Evolutionary conservation across 2,329 filamentous ascomycete genomes (phyloP).

Genomic region (Aquanectria penicillioides): DNA sequence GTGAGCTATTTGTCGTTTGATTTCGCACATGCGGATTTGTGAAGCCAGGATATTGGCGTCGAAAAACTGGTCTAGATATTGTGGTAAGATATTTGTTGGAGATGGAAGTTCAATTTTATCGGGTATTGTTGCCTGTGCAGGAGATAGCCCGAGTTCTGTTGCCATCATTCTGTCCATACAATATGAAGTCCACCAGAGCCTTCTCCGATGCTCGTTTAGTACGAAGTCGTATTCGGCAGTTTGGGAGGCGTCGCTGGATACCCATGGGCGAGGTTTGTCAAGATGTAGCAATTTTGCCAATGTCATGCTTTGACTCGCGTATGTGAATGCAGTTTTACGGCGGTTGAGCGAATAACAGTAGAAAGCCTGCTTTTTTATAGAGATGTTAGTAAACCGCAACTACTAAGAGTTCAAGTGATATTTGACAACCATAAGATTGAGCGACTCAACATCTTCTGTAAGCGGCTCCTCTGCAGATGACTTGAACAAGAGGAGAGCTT

Average conservation of each 20-base stretch:
- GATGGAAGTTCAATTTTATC: conserved; percentile 5
- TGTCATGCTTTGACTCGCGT: conserved; percentile 18
- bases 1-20: conserved; percentile 13
- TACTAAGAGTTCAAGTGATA: background rate
- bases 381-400: background rate
- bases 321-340: conserved; percentile 20
- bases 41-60: background rate
- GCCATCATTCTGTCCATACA: conserved; percentile 23
- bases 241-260: background rate
- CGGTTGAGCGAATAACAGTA: conserved; percentile 25
- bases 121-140: conserved; percentile 1
- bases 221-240: background rate
- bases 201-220: conserved; percentile 8
- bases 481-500: conserved; percentile 20
- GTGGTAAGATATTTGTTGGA: background rate
- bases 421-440: conserved; percentile 17
- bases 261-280: conserved; percentile 4
- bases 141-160: conserved; percentile 10
- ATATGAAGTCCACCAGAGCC: conserved; percentile 22
- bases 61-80: background rate
- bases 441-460: conserved; percentile 15
- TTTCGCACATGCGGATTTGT: conserved; percentile 16
- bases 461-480: conserved; percentile 16
- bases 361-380: conserved; percentile 15
- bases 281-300: conserved; percentile 8